These are phyloP conservation scores for Taphrina sp. DNA, from an alignment of 1,139 yeast genomes.

Conservation along the genomic window DNA sequence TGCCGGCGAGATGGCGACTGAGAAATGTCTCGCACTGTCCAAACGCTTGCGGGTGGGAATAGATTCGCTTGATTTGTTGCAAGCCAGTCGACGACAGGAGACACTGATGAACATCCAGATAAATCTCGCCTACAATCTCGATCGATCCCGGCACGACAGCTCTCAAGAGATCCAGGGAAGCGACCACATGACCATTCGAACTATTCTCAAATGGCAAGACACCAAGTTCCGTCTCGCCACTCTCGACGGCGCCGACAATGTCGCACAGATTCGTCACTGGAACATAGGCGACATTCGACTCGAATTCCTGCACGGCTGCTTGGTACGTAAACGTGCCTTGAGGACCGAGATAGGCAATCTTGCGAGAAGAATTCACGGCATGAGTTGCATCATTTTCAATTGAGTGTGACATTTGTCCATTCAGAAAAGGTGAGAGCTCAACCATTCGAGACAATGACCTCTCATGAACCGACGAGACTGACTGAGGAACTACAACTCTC, in stretches of 20 bases:
- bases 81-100: constrained; percentile 47
- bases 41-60: constrained; percentile 98
- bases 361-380: background rate
- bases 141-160: constrained; percentile 3
- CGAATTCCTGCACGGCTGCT: constrained; percentile 18
- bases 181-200: constrained; percentile 88
- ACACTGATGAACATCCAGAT: constrained; percentile 78
- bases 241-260: constrained; percentile 2
- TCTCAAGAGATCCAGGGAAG: constrained; percentile 75
- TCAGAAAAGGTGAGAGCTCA: too few relatives aligned
- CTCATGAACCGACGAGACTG: too few relatives aligned
- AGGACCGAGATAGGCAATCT: constrained; percentile 30
- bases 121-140: constrained; percentile 61
- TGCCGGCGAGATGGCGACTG: constrained; percentile 43
- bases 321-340: constrained; percentile 31
- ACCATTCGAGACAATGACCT: too few relatives aligned
- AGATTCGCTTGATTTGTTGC: constrained; percentile 55
- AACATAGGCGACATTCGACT: background rate
- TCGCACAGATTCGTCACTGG: constrained; percentile 25
- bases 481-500: too few relatives aligned
- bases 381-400: too few relatives aligned
- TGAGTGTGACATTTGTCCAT: too few relatives aligned
- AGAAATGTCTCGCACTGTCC: constrained; percentile 73
- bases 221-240: constrained; percentile 48
- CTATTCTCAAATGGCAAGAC: constrained; percentile 94